Base-by-base conservation (phyloP, 2,329 filamentous ascomycete genomes). In the Cytospora mali region DNA sequence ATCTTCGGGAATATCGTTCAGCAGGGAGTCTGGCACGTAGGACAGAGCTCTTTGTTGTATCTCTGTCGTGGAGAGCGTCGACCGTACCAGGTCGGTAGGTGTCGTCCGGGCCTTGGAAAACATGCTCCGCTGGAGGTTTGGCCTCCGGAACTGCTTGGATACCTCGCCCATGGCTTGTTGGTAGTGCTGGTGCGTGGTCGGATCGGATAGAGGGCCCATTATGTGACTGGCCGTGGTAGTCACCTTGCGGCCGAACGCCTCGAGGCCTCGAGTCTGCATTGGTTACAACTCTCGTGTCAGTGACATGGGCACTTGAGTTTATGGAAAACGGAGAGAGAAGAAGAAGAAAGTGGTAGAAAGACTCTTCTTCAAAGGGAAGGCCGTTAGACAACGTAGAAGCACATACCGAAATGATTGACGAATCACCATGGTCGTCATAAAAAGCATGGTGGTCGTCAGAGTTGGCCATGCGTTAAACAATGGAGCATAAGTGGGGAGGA, bases 201-300 rank as follows among this genome's bases (percentile, higher is more conserved):
- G 75, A 66, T 88, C 85, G 69, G 78, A 73, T 62, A 86, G 77
- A 53, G 89, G 87, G 51, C 85, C 89, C 71, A 98, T 96, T 69
- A 99, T 83, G 75, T 96, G 93, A 71, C 88, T 91, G 62, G 95
- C 95, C 23, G 95, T 98, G 29, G 92, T 92, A 31, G 93, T 95
- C 66, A 98, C 93, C 78, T 97, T 99, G 73, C 94, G 88, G 69
- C 93, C 88, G 77, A 99, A 97, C 61, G 92, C 91, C 79, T 97
- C 93, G 70, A 98, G 81, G 68, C 95, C 91, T 71, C 92, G 90
- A 61, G 92, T 88, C 93, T 97, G 71, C 56, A 67, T 65, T 46
- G 61, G 50, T 57, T 49, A 48, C 58, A 58, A 63, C 48, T 58
- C 49, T 55, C 29, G 27, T 21, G 56, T 65, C 54, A 65, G 64